phyloP scores from a whole-genome alignment of 139 green algal genomes.

The Picochlorum sp. region DNA sequence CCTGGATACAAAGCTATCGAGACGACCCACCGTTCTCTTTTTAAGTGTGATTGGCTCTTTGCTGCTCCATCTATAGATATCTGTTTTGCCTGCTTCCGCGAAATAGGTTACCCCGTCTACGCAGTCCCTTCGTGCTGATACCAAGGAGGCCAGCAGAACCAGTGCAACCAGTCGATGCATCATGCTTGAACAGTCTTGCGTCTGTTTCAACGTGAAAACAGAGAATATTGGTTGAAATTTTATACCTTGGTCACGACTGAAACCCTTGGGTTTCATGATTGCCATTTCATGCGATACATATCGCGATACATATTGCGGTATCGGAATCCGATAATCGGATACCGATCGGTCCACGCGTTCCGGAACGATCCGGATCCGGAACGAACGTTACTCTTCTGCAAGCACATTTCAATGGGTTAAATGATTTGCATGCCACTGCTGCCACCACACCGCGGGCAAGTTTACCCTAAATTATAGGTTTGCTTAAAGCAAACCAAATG shows the following conservation, averaged over 20 bases:
- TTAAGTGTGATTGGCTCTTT: background rate
- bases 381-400: no score
- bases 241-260: background rate
- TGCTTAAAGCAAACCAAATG: no score
- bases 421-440: no score
- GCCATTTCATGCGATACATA: background rate
- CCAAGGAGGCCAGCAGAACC: background rate
- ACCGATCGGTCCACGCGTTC: no score
- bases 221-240: background rate
- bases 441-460: no score
- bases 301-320: no score
- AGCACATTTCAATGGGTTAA: no score
- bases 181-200: background rate
- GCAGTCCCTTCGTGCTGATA: background rate
- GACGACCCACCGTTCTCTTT: background rate
- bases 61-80: constrained; percentile 1
- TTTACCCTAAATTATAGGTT: no score
- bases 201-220: background rate
- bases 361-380: no score
- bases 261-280: background rate
- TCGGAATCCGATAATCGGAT: no score
- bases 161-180: constrained; percentile 1
- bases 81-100: background rate
- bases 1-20: background rate
- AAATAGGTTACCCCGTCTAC: background rate